Evolutionary conservation across 2,329 filamentous ascomycete species (phyloP).

Genomic region (Aspergillus quadricinctus): DNA sequence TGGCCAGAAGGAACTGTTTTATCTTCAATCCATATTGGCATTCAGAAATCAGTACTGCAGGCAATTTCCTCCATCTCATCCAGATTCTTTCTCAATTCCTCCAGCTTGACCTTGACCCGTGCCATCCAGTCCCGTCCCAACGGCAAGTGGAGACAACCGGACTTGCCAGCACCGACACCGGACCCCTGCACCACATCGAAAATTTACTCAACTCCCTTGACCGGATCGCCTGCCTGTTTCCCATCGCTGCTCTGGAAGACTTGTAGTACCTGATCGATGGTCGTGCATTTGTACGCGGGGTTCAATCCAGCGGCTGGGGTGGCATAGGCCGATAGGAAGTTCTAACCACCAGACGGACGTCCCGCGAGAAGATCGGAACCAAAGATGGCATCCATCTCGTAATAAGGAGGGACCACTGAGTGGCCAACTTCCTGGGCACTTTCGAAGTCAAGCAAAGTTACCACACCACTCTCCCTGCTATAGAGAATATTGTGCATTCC

Average conservation of each 20-base stretch:
- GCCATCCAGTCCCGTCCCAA: conserved; percentile 35
- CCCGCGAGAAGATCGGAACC: too few species aligned
- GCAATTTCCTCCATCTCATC: neutral
- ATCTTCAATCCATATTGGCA: neutral
- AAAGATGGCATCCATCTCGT: too few species aligned
- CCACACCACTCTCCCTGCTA: too few species aligned
- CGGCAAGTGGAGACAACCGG: conserved; percentile 33
- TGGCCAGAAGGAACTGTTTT: neutral
- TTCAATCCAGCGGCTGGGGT: conserved; percentile 42
- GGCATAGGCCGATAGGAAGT: conserved; percentile 33
- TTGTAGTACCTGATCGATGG: conserved; percentile 23
- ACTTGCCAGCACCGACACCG: conserved; percentile 28
- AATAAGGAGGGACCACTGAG: too few species aligned
- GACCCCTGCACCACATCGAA: conserved; percentile 35
- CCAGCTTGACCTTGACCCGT: neutral
- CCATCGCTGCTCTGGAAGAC: conserved; percentile 7
- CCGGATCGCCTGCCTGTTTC: conserved; percentile 16
- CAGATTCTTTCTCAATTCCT: conserved; percentile 9
- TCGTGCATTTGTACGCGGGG: conserved; percentile 13
- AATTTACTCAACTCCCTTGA: conserved; percentile 30
- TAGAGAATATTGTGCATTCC: too few species aligned
- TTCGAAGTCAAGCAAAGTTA: too few species aligned
- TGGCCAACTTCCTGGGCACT: too few species aligned
- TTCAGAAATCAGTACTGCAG: neutral
- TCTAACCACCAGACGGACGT: too few species aligned